Base-by-base conservation (phyloP, 257 asterid genomes). In the Jacaranda mimosifolia region DNA sequence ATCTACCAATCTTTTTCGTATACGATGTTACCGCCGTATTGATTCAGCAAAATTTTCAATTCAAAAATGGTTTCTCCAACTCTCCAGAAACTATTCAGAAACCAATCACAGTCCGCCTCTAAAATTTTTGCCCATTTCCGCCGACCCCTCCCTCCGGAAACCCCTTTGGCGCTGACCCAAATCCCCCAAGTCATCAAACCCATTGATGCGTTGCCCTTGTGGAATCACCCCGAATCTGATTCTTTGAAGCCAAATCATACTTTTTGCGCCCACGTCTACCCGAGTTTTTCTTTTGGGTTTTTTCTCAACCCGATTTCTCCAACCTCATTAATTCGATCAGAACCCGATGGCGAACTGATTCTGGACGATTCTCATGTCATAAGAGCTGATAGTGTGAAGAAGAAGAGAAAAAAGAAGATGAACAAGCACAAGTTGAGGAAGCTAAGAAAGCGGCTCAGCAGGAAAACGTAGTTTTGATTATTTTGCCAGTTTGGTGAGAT, bases 361-460 rank as follows among this genome's bases (percentile, higher is more conserved):
- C 52, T 70, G 68, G 89, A 79, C 6, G 96, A 87, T 59, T 55
- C 87, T 9, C 76, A 35, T 57, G 75, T 85, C 63, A 79, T 93
- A 36, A 89, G 91, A 83, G 95, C 96, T 15, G 96, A 91, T 63
- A 91, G 96, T 76, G 94, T 90, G 79, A 93, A 93, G 89, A 91
- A 93, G 90, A 93, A 93, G 96, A 85, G 98, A 79, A 91, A 89
- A 74, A 90, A 32, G 91, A 93, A 91, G 92, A 93, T 93, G 98
- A 93, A 89, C 82, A 90, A 93, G 88, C 98, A 91, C 85, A 93
- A 93, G 84, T 62, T 93, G 87, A 88, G 85, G 95, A 93, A 93
- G 87, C 86, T 87, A 67, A 87, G 93, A 75, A 93, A 90, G 88
- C 87, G 85, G 35, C 80, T 79, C 72, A 83, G 94, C 81, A 91